These are phyloP conservation scores for Ogataea hybrid DNA, from an alignment of 1,139 yeast genomes.

Conservation along the genomic window DNA sequence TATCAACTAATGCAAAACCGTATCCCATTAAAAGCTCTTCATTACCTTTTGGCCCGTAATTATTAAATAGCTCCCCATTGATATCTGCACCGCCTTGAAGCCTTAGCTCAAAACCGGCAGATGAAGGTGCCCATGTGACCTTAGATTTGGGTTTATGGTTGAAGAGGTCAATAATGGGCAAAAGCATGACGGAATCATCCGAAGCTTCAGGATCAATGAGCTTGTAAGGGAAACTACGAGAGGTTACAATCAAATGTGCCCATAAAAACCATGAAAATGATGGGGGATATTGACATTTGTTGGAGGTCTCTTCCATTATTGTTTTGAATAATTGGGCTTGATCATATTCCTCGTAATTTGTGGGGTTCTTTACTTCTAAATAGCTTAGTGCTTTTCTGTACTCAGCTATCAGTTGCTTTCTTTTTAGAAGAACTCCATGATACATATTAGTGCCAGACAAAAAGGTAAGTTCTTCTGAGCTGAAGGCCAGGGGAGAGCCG, in stretches of 20 bases:
- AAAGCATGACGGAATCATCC: conserved; percentile 55
- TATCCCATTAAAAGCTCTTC: conserved; percentile 68
- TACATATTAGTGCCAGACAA: conserved; percentile 58
- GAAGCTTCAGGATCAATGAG: conserved; percentile 39
- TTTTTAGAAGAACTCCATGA: conserved; percentile 16
- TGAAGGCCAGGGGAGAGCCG: conserved; percentile 65
- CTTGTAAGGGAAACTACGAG: conserved; percentile 77
- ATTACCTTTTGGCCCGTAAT: conserved; percentile 87
- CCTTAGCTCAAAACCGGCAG: conserved; percentile 24
- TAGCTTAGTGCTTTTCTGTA: conserved; percentile 5
- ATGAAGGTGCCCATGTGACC: conserved; percentile 55
- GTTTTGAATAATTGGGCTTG: conserved; percentile 2
- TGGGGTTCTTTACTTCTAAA: not conserved
- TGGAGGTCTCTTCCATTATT: conserved; percentile 8
- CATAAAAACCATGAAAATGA: conserved; percentile 62
- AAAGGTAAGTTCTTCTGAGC: conserved; percentile 43
- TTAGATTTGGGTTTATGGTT: conserved; percentile 64
- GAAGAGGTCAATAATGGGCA: conserved; percentile 75
- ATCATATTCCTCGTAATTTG: conserved; percentile 5
- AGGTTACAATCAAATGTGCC: conserved; percentile 72
- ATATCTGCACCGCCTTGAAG: conserved; percentile 22
- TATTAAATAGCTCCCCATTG: conserved; percentile 62
- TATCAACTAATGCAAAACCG: conserved; percentile 67
- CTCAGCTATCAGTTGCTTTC: conserved; percentile 15
- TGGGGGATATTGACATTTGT: conserved; percentile 23